phyloP scores from a whole-genome alignment of 345 rosid genomes.

The Abelmoschus esculentus region DNA sequence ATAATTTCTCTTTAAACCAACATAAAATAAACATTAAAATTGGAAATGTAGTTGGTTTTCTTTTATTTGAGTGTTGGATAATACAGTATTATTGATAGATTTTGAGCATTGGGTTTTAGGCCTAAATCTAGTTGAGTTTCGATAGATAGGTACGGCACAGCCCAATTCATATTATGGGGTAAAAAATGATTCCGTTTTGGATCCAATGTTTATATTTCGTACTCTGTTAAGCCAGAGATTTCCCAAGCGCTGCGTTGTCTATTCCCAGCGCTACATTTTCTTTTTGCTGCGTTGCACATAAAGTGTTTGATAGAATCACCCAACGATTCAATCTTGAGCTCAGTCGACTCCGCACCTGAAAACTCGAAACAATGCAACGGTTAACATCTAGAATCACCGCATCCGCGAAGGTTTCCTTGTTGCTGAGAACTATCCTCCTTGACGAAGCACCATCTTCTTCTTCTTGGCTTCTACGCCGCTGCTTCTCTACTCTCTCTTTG shows the following conservation, averaged over 20 bases:
- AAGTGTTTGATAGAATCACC: constrained; percentile 3
- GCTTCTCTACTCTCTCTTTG: constrained; percentile 22
- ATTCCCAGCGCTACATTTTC: background rate
- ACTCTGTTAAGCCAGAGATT: background rate
- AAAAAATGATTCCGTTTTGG: background rate
- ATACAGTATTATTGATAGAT: no score
- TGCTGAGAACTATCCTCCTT: constrained; percentile 11
- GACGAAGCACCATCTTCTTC: background rate
- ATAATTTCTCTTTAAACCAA: no score
- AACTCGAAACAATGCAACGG: constrained; percentile 6
- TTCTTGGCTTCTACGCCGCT: constrained; percentile 14
- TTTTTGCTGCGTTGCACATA: background rate
- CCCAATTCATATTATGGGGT: background rate
- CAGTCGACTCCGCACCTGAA: background rate
- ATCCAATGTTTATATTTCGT: background rate
- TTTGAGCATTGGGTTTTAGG: background rate
- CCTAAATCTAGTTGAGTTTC: background rate
- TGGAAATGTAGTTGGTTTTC: no score
- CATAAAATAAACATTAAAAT: no score
- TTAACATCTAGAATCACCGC: constrained; percentile 4
- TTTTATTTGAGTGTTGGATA: no score
- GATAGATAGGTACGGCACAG: background rate
- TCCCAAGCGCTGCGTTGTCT: background rate
- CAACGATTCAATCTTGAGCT: background rate
- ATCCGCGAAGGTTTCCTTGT: background rate